phyloP scores from a whole-genome alignment of 441 rosid genomes.

The Populus tomentosa region DNA sequence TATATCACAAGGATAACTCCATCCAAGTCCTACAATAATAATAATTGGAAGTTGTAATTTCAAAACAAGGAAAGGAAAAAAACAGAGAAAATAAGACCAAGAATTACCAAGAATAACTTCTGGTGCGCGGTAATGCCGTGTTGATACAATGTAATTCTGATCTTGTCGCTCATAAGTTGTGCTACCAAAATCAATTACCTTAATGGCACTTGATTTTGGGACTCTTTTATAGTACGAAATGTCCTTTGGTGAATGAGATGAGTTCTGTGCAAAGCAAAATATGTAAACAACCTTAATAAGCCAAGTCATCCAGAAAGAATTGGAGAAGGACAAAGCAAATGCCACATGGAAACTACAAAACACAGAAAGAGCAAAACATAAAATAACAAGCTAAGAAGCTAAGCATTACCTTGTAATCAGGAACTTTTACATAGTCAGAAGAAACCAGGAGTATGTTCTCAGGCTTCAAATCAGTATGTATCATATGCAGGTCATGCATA shows the following conservation, averaged over 20 bases:
- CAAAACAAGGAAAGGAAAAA: not conserved
- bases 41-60: not conserved
- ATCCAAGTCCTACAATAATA: slow-evolving; percentile 55
- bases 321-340: not conserved
- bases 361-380: not conserved
- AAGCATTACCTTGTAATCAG: slow-evolving; percentile 58
- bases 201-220: slow-evolving; percentile 75
- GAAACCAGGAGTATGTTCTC: slow-evolving; percentile 74
- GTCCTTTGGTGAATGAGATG: slow-evolving; percentile 46
- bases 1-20: slow-evolving; percentile 85
- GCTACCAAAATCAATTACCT: slow-evolving; percentile 88
- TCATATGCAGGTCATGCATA: slow-evolving; percentile 76
- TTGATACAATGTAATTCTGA: slow-evolving; percentile 72
- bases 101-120: slow-evolving; percentile 78
- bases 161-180: slow-evolving; percentile 73
- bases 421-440: slow-evolving; percentile 66
- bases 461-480: slow-evolving; percentile 85
- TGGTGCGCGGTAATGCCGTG: slow-evolving; percentile 86
- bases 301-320: not conserved
- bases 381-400: not conserved
- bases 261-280: slow-evolving; percentile 28
- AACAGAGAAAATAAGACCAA: too few relatives aligned
- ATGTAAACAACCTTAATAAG: not conserved
- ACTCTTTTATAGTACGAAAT: slow-evolving; percentile 51
- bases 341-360: not conserved